phyloP scores from a whole-genome alignment of 805 yeast species.

The Cyberlindnera samutprakarnensis region DNA sequence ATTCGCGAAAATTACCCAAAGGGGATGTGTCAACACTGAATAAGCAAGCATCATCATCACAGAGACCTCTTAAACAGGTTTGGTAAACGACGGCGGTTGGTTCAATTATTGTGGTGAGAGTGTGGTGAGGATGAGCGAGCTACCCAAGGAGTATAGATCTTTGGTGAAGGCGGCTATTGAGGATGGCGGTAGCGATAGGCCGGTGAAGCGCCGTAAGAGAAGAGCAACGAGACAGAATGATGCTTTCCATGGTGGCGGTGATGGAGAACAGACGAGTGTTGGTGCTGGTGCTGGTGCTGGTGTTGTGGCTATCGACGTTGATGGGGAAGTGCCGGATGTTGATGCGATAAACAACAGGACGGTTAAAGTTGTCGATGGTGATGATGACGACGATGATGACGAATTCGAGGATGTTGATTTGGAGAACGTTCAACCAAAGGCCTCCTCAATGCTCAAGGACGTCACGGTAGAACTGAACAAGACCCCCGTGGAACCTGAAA shows the following conservation, averaged over 20 bases:
- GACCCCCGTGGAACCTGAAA: conserved; percentile 9
- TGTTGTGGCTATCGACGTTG: no score
- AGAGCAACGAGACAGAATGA: not conserved
- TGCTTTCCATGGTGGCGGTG: no score
- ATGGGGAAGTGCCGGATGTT: not conserved
- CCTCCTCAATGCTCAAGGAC: conserved; percentile 13
- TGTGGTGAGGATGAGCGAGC: conserved; percentile 8
- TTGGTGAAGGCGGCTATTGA: conserved; percentile 15
- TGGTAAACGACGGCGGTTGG: no score
- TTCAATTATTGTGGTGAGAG: no score
- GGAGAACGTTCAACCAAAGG: conserved; percentile 14
- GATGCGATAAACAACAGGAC: conserved; percentile 3
- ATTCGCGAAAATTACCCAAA: no score
- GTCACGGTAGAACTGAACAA: conserved; percentile 11
- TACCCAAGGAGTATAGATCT: conserved; percentile 17
- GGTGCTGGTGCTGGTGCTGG: no score
- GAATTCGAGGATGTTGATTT: conserved; percentile 21
- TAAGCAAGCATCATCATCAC: no score
- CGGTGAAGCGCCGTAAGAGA: conserved; percentile 12
- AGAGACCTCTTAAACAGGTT: no score
- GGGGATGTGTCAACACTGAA: no score
- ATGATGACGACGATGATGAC: conserved; percentile 26
- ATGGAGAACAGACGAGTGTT: no score
- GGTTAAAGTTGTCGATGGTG: conserved; percentile 26
- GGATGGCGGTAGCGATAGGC: conserved; percentile 3